Percentiles rank a stretch among this genome's conserved stretches.
Conservation (phyloP, 1,284 basidiomycete species). For the Apiotrichum montevideense region DNA sequence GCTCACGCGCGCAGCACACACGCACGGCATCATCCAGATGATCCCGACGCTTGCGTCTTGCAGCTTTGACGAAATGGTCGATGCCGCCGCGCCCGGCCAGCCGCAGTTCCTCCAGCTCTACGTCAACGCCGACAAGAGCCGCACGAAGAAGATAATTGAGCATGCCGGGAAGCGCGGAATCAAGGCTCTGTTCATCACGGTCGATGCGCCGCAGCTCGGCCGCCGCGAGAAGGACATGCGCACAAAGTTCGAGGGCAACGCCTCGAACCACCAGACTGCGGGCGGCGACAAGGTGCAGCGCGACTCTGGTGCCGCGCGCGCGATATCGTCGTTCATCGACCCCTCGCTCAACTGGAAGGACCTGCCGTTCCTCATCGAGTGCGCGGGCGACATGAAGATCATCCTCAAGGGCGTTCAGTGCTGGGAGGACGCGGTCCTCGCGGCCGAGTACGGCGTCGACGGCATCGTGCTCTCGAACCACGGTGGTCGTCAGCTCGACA, state of each 20-base stretch:
- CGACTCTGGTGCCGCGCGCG: slow-evolving; percentile 84
- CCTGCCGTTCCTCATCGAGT: slow-evolving; percentile 76
- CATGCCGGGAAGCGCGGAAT: slow-evolving; percentile 78
- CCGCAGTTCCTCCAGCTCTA: slow-evolving; percentile 76
- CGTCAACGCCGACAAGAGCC: slow-evolving; percentile 74
- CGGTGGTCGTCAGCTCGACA: slow-evolving; percentile 79
- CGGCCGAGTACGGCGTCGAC: slow-evolving; percentile 72
- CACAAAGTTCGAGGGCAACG: slow-evolving; percentile 84
- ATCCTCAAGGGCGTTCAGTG: slow-evolving; percentile 88
- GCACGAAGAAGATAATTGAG: slow-evolving; percentile 74
- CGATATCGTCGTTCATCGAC: slow-evolving; percentile 95
- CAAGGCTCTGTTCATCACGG: slow-evolving; percentile 80
- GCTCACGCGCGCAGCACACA: slow-evolving; percentile 75
- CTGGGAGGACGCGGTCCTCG: slow-evolving; percentile 87
- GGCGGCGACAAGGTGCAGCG: slow-evolving; percentile 62
- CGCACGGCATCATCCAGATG: slow-evolving; percentile 81
- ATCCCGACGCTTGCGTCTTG: slow-evolving; percentile 84
- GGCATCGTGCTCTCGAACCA: slow-evolving; percentile 64
- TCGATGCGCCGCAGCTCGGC: slow-evolving; percentile 87
- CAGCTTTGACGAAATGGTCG: slow-evolving; percentile 78
- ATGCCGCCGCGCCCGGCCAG: slow-evolving; percentile 66
- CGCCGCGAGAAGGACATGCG: slow-evolving; percentile 93
- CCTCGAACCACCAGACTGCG: slow-evolving; percentile 58
- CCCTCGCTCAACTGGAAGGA: slow-evolving; percentile 82
- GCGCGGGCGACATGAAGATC: slow-evolving; percentile 80